A percentile compares a stretch with the other conserved stretches of the same genome.
These are phyloP conservation scores for Rubia tinctorum DNA, from an alignment of 305 asterid species.

Conservation along the genomic window DNA sequence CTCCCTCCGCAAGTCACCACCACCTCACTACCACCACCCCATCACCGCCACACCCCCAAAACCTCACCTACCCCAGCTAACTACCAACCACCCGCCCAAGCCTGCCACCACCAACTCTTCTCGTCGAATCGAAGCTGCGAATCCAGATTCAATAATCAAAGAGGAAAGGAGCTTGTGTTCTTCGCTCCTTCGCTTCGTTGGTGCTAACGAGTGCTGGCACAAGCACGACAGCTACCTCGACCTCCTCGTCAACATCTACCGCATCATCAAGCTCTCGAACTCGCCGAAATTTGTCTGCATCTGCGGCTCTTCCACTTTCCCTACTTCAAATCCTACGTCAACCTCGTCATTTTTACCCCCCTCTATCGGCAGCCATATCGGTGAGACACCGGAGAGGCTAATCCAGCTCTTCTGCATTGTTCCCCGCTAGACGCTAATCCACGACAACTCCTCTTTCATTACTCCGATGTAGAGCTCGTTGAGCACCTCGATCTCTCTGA, in stretches of 20 bases:
- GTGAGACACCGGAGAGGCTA: constrained; percentile 59
- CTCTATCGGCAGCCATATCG: constrained; percentile 58
- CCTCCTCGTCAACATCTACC: constrained; percentile 65
- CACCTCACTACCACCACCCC: too few species aligned
- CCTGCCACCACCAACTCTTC: too few species aligned
- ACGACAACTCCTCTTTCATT: constrained; percentile 52
- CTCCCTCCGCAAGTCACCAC: too few species aligned
- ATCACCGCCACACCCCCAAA: too few species aligned
- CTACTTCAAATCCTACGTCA: constrained; percentile 81
- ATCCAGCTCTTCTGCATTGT: constrained; percentile 73
- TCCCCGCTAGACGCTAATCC: constrained; percentile 63
- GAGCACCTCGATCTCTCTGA: constrained; percentile 56
- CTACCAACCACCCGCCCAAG: too few species aligned
- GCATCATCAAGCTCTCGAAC: constrained; percentile 75
- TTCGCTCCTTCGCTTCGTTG: constrained; percentile 63
- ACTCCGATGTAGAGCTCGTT: constrained; percentile 51
- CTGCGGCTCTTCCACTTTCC: constrained; percentile 89
- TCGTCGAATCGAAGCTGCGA: too few species aligned
- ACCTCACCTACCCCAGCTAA: too few species aligned
- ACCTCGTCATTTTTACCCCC: constrained; percentile 82
- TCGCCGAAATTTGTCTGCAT: constrained; percentile 68
- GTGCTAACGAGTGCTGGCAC: constrained; percentile 97
- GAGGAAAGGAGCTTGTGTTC: too few species aligned
- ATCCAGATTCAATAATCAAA: too few species aligned
- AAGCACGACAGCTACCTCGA: constrained; percentile 80